Percentiles rank a stretch among this genome's conserved stretches.
Conservation (phyloP, 2,329 filamentous ascomycete genomes). For the Chrysoporthe puriensis region DNA sequence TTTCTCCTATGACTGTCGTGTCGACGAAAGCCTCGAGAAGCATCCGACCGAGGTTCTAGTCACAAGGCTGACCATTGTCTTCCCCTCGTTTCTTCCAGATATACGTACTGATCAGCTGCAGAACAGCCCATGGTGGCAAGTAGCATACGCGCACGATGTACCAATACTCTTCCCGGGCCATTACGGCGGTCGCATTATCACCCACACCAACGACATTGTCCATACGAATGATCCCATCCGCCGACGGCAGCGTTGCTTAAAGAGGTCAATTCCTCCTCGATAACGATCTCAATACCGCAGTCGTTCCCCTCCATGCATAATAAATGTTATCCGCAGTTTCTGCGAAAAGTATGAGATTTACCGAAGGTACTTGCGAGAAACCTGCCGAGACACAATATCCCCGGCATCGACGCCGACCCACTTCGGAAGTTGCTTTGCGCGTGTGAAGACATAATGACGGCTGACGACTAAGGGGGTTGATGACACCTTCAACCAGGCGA, state of each 20-base stretch:
- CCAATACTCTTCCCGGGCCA: background rate
- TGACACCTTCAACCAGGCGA: too few species aligned
- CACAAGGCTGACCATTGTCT: background rate
- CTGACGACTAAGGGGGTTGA: too few species aligned
- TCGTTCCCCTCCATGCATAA: background rate
- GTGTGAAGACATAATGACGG: too few species aligned
- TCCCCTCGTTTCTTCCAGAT: background rate
- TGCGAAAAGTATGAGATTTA: background rate
- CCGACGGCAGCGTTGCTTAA: background rate
- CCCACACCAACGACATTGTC: background rate
- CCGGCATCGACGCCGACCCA: too few species aligned
- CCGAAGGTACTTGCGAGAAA: too few species aligned
- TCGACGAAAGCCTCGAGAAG: background rate
- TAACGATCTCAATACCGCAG: background rate
- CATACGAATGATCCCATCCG: background rate
- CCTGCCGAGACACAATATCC: too few species aligned
- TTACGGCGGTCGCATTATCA: background rate
- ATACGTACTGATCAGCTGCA: background rate
- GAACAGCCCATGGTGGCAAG: constrained; percentile 2
- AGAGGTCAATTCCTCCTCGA: background rate
- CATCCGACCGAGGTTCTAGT: background rate
- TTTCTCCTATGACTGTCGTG: background rate
- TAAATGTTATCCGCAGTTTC: background rate
- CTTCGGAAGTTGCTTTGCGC: too few species aligned
- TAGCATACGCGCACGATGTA: background rate